phyloP scores from a whole-genome alignment of 345 rosid genomes.

The Gossypium arboreum region DNA sequence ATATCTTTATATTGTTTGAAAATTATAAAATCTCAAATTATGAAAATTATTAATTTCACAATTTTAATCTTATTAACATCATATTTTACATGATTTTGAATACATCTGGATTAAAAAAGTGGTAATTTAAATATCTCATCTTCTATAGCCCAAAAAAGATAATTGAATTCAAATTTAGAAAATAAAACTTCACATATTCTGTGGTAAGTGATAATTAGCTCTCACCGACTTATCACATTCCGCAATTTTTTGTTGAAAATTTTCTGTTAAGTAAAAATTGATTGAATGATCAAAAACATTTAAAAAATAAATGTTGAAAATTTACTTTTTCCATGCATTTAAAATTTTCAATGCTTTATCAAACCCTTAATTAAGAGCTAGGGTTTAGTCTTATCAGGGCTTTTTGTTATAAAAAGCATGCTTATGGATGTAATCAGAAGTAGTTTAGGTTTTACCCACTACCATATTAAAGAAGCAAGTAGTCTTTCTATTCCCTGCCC shows the following conservation, averaged over 20 bases:
- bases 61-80: background rate
- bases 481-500: background rate
- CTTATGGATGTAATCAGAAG: conserved; percentile 5
- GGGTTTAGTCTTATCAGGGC: background rate
- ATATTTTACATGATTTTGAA: background rate
- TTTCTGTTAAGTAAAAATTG: background rate
- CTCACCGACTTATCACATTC: background rate
- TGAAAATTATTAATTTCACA: background rate
- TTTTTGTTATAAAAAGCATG: background rate
- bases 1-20: background rate
- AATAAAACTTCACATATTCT: too few relatives aligned
- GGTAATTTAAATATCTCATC: background rate
- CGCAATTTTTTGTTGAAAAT: background rate
- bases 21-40: background rate
- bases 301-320: background rate
- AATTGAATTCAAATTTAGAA: background rate
- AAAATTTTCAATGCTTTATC: background rate
- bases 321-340: background rate
- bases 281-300: background rate
- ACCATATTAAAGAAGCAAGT: background rate
- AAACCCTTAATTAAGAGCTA: background rate
- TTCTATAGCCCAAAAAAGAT: background rate
- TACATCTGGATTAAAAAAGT: background rate
- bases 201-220: background rate
- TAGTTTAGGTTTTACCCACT: background rate